Evolutionary conservation across 768 basidiomycete genomes (phyloP), one percentile per base, ranked within the genome.

Genomic region (Hygrocybe coccinea): DNA sequence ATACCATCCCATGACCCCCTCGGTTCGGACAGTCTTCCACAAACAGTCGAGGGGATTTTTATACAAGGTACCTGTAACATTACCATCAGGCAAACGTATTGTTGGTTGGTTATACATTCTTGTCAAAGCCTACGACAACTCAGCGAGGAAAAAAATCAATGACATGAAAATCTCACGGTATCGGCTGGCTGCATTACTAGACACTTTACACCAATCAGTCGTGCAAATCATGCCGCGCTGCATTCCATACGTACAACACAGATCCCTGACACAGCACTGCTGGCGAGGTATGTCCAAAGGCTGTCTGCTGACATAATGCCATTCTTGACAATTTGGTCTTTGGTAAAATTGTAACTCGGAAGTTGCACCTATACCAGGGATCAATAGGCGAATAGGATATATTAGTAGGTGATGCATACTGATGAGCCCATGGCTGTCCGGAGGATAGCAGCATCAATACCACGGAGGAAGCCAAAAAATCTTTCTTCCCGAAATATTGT

Each of bases 51-150:
- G 85, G 3, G 95, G 95, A 65, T 89, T 94, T 69, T 80, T 89
- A 73, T 98, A 97, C 17, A 95, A 72, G 1, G 83, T 74, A 11
- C 93, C 95, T 59, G 83, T 80, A 25, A 81, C 67, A 61, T 75
- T 84, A 34, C 93, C 93, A 61, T 87, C 78, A 2, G 87, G 84
- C 36, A 84, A 77, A 44, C 74, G 73, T 61, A 76, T 77, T 0
- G 91, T 93, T 9, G 91, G 89, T 76, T 95, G 97, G 66, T 97
- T 97, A 70, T 98, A 99, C 81, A 98, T 85, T 55, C 97, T 80
- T 6, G 97, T 98, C 48, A 98, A 71, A 49, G 90, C 87, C 83
- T 91, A 63, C 15, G 53, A 55, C 29, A 41, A n/a, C 38, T 37
- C 33, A 33, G 41, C 56, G 55, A 44, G 34, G 21, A 57, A 19